These are phyloP conservation scores for Mycena galericulata DNA, from an alignment of 768 basidiomycete genomes.

Conservation along the genomic window DNA sequence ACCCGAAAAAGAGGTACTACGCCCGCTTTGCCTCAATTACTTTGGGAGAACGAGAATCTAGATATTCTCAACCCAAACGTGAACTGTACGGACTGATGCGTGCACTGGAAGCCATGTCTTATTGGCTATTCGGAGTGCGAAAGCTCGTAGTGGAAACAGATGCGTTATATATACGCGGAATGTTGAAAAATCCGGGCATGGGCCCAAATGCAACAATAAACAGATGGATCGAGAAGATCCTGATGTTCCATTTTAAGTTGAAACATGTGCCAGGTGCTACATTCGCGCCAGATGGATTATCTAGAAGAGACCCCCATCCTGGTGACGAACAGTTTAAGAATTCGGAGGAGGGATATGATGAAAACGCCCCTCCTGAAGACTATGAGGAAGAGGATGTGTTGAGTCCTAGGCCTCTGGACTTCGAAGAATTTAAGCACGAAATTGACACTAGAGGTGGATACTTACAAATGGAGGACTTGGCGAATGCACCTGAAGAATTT, in stretches of 20 bases:
- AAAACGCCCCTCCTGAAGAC: too few relatives aligned
- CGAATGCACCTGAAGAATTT: too few relatives aligned
- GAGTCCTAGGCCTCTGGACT: too few relatives aligned
- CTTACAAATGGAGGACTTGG: too few relatives aligned
- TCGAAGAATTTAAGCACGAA: too few relatives aligned
- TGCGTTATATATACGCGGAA: constrained; percentile 47
- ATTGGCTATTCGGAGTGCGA: constrained; percentile 35
- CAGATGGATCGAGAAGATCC: constrained; percentile 49
- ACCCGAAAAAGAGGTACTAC: constrained; percentile 38
- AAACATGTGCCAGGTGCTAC: too few relatives aligned
- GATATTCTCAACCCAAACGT: constrained; percentile 52
- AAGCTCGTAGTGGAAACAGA: constrained; percentile 49
- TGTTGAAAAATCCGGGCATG: constrained; percentile 48
- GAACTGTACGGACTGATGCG: constrained; percentile 52
- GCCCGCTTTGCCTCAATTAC: constrained; percentile 51
- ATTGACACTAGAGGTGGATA: too few relatives aligned
- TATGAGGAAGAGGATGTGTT: too few relatives aligned
- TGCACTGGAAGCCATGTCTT: constrained; percentile 31
- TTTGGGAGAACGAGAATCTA: constrained; percentile 46
- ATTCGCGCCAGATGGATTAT: too few relatives aligned
- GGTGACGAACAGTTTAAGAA: too few relatives aligned
- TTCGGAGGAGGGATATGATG: too few relatives aligned
- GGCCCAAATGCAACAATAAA: constrained; percentile 49
- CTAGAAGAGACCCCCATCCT: too few relatives aligned
- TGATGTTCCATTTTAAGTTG: constrained; percentile 50